Percentiles rank a stretch among this genome's conserved stretches.
These are phyloP conservation scores for Lenzites betulinus DNA, from an alignment of 768 basidiomycete species.

Conservation along the genomic window DNA sequence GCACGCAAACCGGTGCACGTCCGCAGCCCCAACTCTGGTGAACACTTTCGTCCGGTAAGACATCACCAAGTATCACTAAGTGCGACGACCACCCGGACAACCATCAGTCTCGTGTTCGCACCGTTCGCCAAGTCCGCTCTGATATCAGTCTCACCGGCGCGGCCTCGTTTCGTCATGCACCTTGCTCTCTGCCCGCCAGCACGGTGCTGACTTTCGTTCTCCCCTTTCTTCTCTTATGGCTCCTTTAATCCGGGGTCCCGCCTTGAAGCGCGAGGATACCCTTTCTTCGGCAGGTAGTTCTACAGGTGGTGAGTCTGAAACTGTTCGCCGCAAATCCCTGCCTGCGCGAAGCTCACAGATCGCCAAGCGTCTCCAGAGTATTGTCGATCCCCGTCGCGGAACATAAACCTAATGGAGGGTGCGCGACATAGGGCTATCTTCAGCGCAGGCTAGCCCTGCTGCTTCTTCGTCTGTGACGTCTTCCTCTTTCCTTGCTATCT, in stretches of 20 bases:
- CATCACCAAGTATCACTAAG: constrained; percentile 14
- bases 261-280: constrained; percentile 19
- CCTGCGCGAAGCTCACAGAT: not conserved
- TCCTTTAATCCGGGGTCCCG: constrained; percentile 17
- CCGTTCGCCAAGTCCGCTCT: not conserved
- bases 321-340: not conserved
- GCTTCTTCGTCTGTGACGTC: constrained; percentile 16
- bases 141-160: constrained; percentile 4
- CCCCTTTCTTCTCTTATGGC: constrained; percentile 16
- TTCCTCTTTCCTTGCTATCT: constrained; percentile 3
- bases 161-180: constrained; percentile 6
- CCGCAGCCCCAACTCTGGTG: constrained; percentile 12
- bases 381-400: not conserved
- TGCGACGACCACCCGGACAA: constrained; percentile 20
- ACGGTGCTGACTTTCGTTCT: constrained; percentile 7
- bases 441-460: constrained; percentile 23
- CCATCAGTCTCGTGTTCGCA: constrained; percentile 16
- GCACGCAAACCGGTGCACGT: not conserved
- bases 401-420: not conserved
- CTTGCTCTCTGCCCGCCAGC: constrained; percentile 16
- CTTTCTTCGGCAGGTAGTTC: constrained; percentile 16
- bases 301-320: constrained; percentile 12
- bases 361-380: not conserved
- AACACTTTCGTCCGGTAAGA: not conserved
- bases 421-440: not conserved